Conservation (phyloP, 1,284 basidiomycete species). For the Apiotrichum gamsii region DNA sequence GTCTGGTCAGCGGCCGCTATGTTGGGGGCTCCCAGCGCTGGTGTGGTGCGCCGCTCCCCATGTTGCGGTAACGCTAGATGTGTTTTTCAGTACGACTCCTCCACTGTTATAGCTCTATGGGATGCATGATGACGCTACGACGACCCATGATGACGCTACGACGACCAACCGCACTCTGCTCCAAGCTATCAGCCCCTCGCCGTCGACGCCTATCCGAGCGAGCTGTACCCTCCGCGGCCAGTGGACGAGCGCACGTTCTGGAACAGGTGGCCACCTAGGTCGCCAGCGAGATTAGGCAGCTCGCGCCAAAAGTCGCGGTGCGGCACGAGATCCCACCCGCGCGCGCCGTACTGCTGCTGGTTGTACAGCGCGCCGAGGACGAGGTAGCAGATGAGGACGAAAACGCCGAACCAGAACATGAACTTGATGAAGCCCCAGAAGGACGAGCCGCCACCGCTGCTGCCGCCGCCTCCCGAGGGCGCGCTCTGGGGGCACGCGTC, state of each 20-base stretch:
- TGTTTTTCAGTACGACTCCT: too few species aligned
- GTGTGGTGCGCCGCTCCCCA: too few species aligned
- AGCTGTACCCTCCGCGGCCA: constrained; percentile 38
- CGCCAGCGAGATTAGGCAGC: constrained; percentile 36
- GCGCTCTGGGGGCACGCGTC: constrained; percentile 37
- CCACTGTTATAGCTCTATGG: too few species aligned
- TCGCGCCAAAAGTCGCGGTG: constrained; percentile 49
- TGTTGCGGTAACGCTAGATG: too few species aligned
- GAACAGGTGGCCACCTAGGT: constrained; percentile 40
- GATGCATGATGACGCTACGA: too few species aligned
- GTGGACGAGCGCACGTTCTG: constrained; percentile 30
- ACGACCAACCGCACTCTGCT: too few species aligned
- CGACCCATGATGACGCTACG: too few species aligned
- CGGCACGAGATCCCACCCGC: constrained; percentile 46
- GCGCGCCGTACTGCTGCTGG: constrained; percentile 47
- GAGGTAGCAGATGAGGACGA: constrained; percentile 38
- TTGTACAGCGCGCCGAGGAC: constrained; percentile 48
- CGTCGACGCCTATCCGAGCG: constrained; percentile 33
- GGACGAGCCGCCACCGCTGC: constrained; percentile 21
- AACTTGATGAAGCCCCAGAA: constrained; percentile 28
- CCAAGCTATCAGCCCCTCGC: too few species aligned
- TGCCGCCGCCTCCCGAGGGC: neutral
- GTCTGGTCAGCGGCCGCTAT: too few species aligned
- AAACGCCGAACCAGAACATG: constrained; percentile 34
- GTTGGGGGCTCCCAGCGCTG: too few species aligned